Conservation (phyloP, 2,329 filamentous ascomycete genomes). For the Waltergamsia citrina region DNA sequence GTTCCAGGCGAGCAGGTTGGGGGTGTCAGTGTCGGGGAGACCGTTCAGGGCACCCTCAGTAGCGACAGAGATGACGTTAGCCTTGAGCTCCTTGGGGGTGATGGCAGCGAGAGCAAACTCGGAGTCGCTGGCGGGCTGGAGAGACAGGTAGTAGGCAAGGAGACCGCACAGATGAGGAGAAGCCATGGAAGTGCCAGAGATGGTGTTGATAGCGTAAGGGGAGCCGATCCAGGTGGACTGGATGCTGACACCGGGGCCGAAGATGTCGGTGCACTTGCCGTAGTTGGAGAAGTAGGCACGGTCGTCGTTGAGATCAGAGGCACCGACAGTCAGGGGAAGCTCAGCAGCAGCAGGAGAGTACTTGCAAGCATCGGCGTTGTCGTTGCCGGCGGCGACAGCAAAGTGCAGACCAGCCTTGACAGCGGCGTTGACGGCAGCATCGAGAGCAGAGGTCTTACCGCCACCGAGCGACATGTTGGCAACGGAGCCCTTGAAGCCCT, state of each 20-base stretch:
- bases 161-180: conserved; percentile 96
- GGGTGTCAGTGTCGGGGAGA: conserved; percentile 68
- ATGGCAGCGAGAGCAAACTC: conserved; percentile 84
- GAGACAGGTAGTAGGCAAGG: conserved; percentile 93
- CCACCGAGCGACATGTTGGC: conserved; percentile 99
- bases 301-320: conserved; percentile 85
- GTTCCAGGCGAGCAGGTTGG: conserved; percentile 98
- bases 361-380: conserved; percentile 98
- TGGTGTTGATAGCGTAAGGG: conserved; percentile 95
- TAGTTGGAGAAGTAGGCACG: conserved; percentile 99
- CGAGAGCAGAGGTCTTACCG: conserved; percentile 88
- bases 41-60: conserved; percentile 71
- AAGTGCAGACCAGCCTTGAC: conserved; percentile 92
- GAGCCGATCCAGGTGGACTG: conserved; percentile 97
- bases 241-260: conserved; percentile 93
- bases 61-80: conserved; percentile 72
- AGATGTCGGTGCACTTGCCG: conserved; percentile 99
- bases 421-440: conserved; percentile 87
- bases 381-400: conserved; percentile 94
- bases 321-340: conserved; percentile 82
- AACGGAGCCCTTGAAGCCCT: conserved; percentile 97
- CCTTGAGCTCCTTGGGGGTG: conserved; percentile 91
- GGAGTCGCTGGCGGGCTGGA: conserved; percentile 83
- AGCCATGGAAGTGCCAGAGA: conserved; percentile 98
- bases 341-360: conserved; percentile 96